A percentile compares a stretch with the other conserved stretches of the same genome.
These are phyloP conservation scores for Pseudogymnoascus sp. DNA, from an alignment of 2,329 filamentous ascomycete genomes.

Conservation along the genomic window DNA sequence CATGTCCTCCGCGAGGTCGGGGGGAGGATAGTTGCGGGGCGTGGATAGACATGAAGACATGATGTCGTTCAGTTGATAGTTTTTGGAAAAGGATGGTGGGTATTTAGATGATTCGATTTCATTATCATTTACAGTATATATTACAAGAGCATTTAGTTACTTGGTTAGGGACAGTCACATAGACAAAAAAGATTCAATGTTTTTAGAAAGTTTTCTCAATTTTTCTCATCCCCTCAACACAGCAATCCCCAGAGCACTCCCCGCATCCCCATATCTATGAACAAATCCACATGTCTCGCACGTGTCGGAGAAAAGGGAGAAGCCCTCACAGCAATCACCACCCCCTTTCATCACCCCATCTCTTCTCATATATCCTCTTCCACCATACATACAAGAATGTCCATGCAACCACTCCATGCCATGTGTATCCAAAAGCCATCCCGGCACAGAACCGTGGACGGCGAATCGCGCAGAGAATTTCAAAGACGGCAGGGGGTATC, in stretches of 20 bases:
- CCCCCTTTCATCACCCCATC: neutral
- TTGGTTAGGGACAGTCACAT: too few species aligned
- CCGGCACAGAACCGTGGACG: neutral
- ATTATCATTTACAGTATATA: too few species aligned
- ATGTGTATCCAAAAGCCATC: neutral
- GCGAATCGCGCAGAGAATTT: neutral
- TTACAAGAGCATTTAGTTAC: too few species aligned
- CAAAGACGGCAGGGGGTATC: neutral
- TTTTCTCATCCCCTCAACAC: too few species aligned
- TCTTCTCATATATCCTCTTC: neutral
- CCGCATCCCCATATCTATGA: neutral
- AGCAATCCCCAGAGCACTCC: too few species aligned
- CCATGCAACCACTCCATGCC: too few species aligned
- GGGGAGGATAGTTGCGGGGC: constrained; percentile 17
- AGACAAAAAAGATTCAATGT: too few species aligned
- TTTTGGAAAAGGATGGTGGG: too few species aligned
- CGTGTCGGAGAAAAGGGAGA: neutral
- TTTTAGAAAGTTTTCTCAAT: too few species aligned
- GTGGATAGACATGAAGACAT: too few species aligned
- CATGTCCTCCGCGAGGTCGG: constrained; percentile 27
- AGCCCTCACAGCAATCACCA: neutral
- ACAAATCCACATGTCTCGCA: neutral
- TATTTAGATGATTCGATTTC: too few species aligned
- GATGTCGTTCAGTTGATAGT: too few species aligned
- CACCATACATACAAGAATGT: neutral